A percentile compares a stretch with the other conserved stretches of the same genome.
phyloP scores from a whole-genome alignment of 352 stramenopile species.

The Pythium rishiriense region DNA sequence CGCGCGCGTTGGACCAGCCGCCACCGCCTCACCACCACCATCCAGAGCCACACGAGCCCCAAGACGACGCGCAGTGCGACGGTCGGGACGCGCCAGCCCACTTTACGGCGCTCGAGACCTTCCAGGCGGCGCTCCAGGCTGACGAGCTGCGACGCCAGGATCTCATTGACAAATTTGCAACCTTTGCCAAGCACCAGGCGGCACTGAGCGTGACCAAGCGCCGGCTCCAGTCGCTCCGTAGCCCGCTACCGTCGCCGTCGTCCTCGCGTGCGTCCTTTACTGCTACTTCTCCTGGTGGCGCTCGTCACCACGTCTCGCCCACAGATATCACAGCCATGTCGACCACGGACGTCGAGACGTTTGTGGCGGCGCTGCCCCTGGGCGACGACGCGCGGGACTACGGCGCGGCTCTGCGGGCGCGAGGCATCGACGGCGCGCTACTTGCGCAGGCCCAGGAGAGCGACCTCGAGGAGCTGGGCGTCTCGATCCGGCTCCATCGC shows the following conservation, averaged over 20 bases:
- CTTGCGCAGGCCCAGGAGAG: conserved; percentile 49
- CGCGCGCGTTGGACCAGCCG: conserved; percentile 2
- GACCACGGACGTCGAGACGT: conserved; percentile 43
- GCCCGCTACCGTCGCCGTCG: neutral
- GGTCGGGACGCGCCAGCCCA: conserved; percentile 8
- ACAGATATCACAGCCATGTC: too few species aligned
- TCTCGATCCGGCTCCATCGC: conserved; percentile 67
- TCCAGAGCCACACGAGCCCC: neutral
- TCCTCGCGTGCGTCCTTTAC: neutral
- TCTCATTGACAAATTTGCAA: conserved; percentile 45
- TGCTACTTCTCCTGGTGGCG: too few species aligned
- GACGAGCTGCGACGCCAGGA: conserved; percentile 64
- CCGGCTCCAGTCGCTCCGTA: conserved; percentile 14
- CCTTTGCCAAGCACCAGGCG: conserved; percentile 25
- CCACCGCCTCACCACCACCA: neutral
- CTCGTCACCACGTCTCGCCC: too few species aligned
- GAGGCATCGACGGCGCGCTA: conserved; percentile 69
- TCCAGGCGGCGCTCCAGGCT: conserved; percentile 40
- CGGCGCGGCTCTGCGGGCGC: conserved; percentile 39
- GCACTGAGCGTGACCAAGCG: conserved; percentile 21
- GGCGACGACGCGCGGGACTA: conserved; percentile 33
- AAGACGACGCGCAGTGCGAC: neutral
- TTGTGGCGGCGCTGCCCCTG: conserved; percentile 52
- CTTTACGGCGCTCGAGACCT: conserved; percentile 23
- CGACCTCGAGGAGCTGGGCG: conserved; percentile 70